These are phyloP conservation scores for Panicum miliaceum DNA, from an alignment of 176 grass and related monocot species.

Conservation along the genomic window DNA sequence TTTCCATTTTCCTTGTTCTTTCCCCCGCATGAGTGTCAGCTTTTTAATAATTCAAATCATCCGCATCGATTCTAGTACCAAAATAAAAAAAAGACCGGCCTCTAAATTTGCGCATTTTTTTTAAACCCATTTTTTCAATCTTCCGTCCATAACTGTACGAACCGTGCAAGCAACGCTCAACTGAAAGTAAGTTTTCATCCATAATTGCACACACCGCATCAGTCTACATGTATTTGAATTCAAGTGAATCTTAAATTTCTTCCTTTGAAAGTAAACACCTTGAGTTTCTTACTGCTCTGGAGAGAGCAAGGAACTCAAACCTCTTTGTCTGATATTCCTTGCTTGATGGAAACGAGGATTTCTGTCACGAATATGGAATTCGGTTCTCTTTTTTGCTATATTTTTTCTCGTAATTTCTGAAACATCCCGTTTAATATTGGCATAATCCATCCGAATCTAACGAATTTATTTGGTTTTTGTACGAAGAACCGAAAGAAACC, in stretches of 20 bases:
- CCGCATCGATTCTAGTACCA: neutral
- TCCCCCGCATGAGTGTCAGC: neutral
- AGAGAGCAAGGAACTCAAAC: neutral
- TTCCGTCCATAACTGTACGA: neutral
- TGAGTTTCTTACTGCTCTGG: neutral
- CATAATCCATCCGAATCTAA: neutral
- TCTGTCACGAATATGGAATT: neutral
- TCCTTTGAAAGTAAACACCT: neutral
- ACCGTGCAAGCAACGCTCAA: neutral
- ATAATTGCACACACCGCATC: neutral
- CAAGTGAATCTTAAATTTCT: neutral
- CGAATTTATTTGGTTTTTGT: neutral
- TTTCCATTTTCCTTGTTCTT: neutral
- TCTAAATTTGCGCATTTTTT: neutral
- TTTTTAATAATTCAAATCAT: neutral
- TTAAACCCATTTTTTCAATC: neutral
- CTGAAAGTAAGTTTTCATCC: neutral
- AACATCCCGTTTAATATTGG: neutral
- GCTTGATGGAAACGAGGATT: neutral
- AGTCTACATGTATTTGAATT: constrained; percentile 10
- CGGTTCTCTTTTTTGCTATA: neutral
- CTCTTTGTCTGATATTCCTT: neutral
- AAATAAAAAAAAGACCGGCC: no score
- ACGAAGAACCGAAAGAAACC: neutral
- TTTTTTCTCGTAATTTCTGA: neutral